phyloP scores from a whole-genome alignment of 1,284 basidiomycete genomes.

The Moesziomyces sp. region DNA sequence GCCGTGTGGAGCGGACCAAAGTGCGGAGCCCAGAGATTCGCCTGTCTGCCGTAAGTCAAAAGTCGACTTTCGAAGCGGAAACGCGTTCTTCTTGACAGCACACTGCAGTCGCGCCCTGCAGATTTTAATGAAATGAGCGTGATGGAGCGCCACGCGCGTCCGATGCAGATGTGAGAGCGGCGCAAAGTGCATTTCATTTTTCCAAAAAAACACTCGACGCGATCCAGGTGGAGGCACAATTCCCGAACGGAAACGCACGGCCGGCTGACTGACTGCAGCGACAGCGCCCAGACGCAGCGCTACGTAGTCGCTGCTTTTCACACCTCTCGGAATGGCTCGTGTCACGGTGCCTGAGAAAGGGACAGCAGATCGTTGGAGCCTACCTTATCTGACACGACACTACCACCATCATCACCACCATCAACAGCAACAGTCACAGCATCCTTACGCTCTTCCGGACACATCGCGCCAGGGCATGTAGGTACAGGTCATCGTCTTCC shows the following conservation, averaged over 20 bases:
- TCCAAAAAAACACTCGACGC: background rate
- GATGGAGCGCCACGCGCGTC: constrained; percentile 2
- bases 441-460: background rate
- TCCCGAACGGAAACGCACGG: background rate
- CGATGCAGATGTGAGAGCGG: background rate
- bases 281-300: constrained; percentile 9
- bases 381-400: too few relatives aligned
- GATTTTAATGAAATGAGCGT: background rate
- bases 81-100: constrained; percentile 1
- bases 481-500: background rate
- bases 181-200: background rate
- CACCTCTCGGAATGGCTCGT: background rate
- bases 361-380: too few relatives aligned
- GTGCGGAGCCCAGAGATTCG: constrained; percentile 1
- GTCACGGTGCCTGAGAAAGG: background rate
- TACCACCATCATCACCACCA: background rate
- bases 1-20: too few relatives aligned
- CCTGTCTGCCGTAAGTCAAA: constrained; percentile 2
- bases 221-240: background rate
- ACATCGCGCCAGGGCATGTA: constrained; percentile 10
- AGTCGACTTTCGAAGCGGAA: background rate
- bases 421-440: background rate
- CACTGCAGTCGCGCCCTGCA: background rate
- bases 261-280: constrained; percentile 5
- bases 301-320: constrained; percentile 23